Percentiles rank a stretch among this genome's conserved stretches.
Conservation (phyloP, 306 rosid species). For the Elaeagnus macrophylla region DNA sequence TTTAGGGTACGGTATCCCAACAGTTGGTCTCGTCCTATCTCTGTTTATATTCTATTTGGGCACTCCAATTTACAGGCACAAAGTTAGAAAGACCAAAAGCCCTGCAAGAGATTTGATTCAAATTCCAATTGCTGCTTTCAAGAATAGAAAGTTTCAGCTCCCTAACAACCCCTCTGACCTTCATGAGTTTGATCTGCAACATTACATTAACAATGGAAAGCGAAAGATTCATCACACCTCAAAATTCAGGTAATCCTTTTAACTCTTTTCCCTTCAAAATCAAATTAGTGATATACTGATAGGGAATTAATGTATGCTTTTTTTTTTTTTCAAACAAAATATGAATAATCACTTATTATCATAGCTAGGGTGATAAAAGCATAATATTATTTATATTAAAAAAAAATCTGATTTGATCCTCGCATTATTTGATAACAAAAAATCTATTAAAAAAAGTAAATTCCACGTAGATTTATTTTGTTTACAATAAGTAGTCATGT, state of each 20-base stretch:
- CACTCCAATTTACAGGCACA: slow-evolving; percentile 61
- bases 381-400: too few species aligned
- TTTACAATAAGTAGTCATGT: too few species aligned
- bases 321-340: too few species aligned
- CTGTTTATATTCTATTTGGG: slow-evolving; percentile 43
- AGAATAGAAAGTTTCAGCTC: slow-evolving; percentile 40
- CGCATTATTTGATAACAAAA: too few species aligned
- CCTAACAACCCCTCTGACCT: slow-evolving; percentile 38
- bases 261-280: neutral
- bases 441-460: too few species aligned
- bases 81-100: slow-evolving; percentile 30
- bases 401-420: too few species aligned
- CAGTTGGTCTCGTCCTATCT: slow-evolving; percentile 42
- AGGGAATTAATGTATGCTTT: too few species aligned
- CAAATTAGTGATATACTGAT: too few species aligned
- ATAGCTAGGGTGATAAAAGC: too few species aligned
- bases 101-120: slow-evolving; percentile 33
- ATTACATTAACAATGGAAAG: slow-evolving; percentile 30
- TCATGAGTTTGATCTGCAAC: slow-evolving; percentile 42
- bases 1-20: slow-evolving; percentile 53
- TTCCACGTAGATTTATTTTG: too few species aligned
- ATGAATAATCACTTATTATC: too few species aligned
- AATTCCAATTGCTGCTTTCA: slow-evolving; percentile 37
- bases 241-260: slow-evolving; percentile 41
- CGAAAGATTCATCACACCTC: slow-evolving; percentile 48